These are phyloP conservation scores for Emmonsia crescens DNA, from an alignment of 2,329 filamentous ascomycete species.

Conservation along the genomic window DNA sequence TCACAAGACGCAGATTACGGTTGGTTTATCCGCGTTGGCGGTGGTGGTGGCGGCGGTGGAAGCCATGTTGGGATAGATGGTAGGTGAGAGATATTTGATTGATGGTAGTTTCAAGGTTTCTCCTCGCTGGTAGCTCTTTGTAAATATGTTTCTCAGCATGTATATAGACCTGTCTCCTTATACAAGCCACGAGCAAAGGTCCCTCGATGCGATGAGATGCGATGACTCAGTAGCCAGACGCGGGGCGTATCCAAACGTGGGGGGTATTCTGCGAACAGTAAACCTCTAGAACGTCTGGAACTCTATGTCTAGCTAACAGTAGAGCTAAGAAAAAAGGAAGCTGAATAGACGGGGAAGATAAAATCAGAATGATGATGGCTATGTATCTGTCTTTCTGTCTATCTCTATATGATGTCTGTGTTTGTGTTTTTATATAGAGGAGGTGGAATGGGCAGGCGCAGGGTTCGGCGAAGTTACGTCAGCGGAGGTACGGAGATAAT, in stretches of 20 bases:
- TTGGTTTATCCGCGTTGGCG: conserved; percentile 25
- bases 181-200: no score
- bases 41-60: background rate
- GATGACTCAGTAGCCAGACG: no score
- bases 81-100: background rate
- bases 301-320: background rate
- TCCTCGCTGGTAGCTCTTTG: background rate
- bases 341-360: background rate
- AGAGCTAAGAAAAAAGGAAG: background rate
- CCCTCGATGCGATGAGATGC: no score
- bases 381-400: no score
- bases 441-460: no score
- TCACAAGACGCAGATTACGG: conserved; percentile 81
- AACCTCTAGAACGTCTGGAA: background rate
- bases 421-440: no score
- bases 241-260: background rate
- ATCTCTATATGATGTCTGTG: no score
- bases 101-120: background rate
- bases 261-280: background rate
- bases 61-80: background rate
- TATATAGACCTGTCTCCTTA: background rate
- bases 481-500: background rate
- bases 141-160: background rate
- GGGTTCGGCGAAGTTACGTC: background rate
- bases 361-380: background rate